Conservation (phyloP, 305 asterid genomes). For the Lippia alba region DNA sequence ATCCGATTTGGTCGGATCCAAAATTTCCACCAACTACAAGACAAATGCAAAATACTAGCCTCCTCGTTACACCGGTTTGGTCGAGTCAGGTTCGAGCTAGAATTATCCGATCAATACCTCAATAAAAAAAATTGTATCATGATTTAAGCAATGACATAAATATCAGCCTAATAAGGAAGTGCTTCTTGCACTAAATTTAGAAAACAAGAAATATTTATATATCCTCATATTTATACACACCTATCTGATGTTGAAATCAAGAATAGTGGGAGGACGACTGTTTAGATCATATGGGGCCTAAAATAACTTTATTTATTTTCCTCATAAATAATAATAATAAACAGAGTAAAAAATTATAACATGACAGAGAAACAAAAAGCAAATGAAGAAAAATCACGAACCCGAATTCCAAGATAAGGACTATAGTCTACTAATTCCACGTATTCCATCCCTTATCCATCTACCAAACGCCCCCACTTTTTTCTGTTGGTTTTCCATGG, state of each 20-base stretch:
- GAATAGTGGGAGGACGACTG: background rate
- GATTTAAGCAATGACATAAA: too few species aligned
- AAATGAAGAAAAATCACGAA: constrained; percentile 31
- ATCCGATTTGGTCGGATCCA: too few species aligned
- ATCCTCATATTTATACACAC: too few species aligned
- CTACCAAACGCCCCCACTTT: constrained; percentile 48
- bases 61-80: too few species aligned
- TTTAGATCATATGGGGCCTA: background rate
- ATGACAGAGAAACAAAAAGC: constrained; percentile 27
- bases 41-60: too few species aligned
- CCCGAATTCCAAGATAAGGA: constrained; percentile 35
- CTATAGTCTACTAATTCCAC: constrained; percentile 36
- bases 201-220: too few species aligned
- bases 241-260: background rate
- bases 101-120: too few species aligned
- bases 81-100: too few species aligned
- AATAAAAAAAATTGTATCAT: too few species aligned
- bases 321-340: background rate
- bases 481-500: constrained; percentile 22
- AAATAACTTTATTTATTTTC: background rate
- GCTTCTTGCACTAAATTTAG: too few species aligned
- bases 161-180: too few species aligned
- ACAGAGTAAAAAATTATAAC: background rate
- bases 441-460: constrained; percentile 62
- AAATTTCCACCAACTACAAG: too few species aligned